Evolutionary conservation across 2,329 filamentous ascomycete genomes (phyloP), one percentile per base, ranked within the genome.

Genomic region (Penicillium aurantiogriseum): DNA sequence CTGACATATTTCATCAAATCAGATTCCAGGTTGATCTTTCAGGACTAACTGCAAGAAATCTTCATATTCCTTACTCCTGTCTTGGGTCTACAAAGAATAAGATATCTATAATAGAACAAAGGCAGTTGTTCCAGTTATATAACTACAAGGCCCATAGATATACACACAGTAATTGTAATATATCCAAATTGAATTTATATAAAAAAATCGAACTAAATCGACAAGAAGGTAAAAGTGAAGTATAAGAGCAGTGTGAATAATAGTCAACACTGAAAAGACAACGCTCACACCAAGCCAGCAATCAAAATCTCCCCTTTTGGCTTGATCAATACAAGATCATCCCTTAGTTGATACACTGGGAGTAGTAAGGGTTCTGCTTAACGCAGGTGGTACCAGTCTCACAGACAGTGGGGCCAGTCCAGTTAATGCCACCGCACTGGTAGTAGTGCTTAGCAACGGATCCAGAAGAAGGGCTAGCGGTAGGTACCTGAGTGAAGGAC

Each of bases 391-490:
- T 70, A 11, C 66, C 66, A 51, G 64, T 63, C 44, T 59, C 66
- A 56, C 75, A 77, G 13, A 56, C 54, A 13, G 69, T 75, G 13
- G 69, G 57, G 10, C 74, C 74, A 13, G 68, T 73, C 67, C 69
- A 77, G 61, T 67, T 70, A 13, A 65, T 62, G 29, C 75, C 75
- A 50, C 75, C 75, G 51, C 75, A 75, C 59, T 74, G 72, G 53
- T 63, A 60, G 46, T 61, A 71, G 29, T 64, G 62, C 13, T 62
- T 43, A 23, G 58, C 69, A 10, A 60, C 48, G n/a, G 51, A 59
- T 47, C 59, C 57, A 31, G 59, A 46, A 27, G 61, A 39, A 17
- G 57, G 44, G 33, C 54, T 45, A 46, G 19, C 19, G 38, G 47
- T 47, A 36, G 45, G 31, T 47, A 47, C 45, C 31, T 47, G 45